Evolutionary conservation across 768 basidiomycete species (phyloP).

Genomic region (Fomitopsis serialis): DNA sequence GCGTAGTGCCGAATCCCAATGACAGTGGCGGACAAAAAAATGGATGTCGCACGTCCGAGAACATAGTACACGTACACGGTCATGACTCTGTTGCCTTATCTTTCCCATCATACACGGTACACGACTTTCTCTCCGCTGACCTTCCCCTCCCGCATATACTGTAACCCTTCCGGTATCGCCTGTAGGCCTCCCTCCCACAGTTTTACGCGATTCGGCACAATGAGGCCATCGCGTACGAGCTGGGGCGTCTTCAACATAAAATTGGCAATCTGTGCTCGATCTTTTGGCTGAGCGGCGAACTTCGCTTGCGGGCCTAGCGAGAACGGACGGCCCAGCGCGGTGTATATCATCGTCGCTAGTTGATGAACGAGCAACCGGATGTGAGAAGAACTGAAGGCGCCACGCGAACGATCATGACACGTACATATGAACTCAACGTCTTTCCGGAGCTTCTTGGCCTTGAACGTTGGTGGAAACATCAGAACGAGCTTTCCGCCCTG

Average conservation of each 20-base stretch:
- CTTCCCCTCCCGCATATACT: conserved; percentile 20
- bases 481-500: conserved; percentile 8
- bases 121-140: conserved; percentile 19
- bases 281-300: conserved; percentile 5
- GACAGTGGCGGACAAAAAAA: no score
- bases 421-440: conserved; percentile 13
- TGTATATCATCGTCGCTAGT: conserved; percentile 3
- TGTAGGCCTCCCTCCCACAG: conserved; percentile 13
- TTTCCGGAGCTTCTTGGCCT: conserved; percentile 6
- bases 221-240: conserved; percentile 8
- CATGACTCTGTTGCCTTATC: no score
- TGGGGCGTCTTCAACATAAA: conserved; percentile 8
- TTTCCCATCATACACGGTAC: conserved; percentile 12
- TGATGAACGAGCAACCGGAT: not conserved
- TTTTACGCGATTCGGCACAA: conserved; percentile 15
- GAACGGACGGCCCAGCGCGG: conserved; percentile 1
- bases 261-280: conserved; percentile 4
- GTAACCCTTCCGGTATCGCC: conserved; percentile 10
- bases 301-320: not conserved
- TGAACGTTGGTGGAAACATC: not conserved
- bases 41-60: no score
- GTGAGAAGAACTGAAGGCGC: not conserved
- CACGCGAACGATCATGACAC: conserved; percentile 1
- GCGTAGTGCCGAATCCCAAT: no score
- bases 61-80: no score